phyloP scores from a whole-genome alignment of 371 early-diverging fungal species.

The Mortierella sp. region DNA sequence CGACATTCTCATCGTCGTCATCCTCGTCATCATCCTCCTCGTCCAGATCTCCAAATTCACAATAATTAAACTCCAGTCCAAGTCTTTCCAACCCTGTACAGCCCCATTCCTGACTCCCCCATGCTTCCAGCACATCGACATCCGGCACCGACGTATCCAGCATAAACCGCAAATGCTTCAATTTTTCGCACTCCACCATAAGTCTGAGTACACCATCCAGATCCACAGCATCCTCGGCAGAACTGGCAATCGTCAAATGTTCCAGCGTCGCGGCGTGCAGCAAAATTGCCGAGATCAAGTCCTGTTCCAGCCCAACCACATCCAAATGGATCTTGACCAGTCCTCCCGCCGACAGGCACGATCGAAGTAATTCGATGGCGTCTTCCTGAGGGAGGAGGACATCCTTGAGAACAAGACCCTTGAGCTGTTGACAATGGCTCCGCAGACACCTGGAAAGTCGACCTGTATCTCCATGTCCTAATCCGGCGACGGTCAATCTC shows the following conservation, averaged over 20 bases:
- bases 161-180: not conserved
- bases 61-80: not conserved
- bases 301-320: not conserved
- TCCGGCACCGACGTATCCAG: not conserved
- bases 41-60: not conserved
- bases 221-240: not conserved
- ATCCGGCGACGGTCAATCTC: not conserved
- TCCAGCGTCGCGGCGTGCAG: not conserved
- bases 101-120: not conserved
- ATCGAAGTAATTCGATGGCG: not conserved
- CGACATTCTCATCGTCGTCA: not conserved
- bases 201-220: not conserved
- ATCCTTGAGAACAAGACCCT: not conserved
- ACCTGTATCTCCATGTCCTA: not conserved
- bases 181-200: not conserved
- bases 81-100: not conserved
- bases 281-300: not conserved
- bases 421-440: not conserved
- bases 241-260: not conserved
- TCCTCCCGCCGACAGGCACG: not conserved
- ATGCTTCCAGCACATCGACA: not conserved
- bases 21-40: not conserved
- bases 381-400: conserved; percentile 1
- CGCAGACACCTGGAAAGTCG: not conserved
- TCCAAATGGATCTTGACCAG: not conserved